These are phyloP conservation scores for Purshia tridentata DNA, from an alignment of 306 rosid species.

Conservation along the genomic window DNA sequence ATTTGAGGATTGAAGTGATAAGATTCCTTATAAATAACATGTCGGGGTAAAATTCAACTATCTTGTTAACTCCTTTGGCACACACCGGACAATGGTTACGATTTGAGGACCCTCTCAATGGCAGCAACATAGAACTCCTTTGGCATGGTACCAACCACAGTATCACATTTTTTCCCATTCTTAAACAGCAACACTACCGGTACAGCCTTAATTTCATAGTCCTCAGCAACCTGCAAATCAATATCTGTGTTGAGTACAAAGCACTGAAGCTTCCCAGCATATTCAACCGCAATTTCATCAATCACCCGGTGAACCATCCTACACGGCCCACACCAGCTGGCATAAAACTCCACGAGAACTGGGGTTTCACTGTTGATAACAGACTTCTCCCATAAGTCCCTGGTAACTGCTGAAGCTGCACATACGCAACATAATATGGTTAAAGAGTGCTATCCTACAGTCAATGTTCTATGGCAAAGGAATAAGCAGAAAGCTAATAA, in stretches of 20 bases:
- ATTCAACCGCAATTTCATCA: slow-evolving; percentile 70
- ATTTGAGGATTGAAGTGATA: slow-evolving; percentile 20
- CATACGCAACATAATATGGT: slow-evolving; percentile 23
- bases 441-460: slow-evolving; percentile 14
- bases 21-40: slow-evolving; percentile 6
- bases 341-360: slow-evolving; percentile 83
- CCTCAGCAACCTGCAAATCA: slow-evolving; percentile 64
- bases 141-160: slow-evolving; percentile 92
- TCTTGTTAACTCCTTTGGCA: not conserved
- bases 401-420: slow-evolving; percentile 62
- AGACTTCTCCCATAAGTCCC: slow-evolving; percentile 65
- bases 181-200: slow-evolving; percentile 86
- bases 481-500: not conserved
- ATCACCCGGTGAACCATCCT: slow-evolving; percentile 84
- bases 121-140: slow-evolving; percentile 88
- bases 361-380: slow-evolving; percentile 65
- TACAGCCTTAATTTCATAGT: slow-evolving; percentile 83
- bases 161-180: slow-evolving; percentile 74
- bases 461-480: slow-evolving; percentile 6
- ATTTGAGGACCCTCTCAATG: slow-evolving; percentile 68
- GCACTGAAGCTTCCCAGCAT: slow-evolving; percentile 73
- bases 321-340: slow-evolving; percentile 97
- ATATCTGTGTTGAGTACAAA: slow-evolving; percentile 70
- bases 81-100: slow-evolving; percentile 27
- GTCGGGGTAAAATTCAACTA: slow-evolving; percentile 22